Percentiles rank a stretch among this genome's conserved stretches.
Evolutionary conservation across 441 rosid species (phyloP).

Genomic region (Arabidopsis hybrid): DNA sequence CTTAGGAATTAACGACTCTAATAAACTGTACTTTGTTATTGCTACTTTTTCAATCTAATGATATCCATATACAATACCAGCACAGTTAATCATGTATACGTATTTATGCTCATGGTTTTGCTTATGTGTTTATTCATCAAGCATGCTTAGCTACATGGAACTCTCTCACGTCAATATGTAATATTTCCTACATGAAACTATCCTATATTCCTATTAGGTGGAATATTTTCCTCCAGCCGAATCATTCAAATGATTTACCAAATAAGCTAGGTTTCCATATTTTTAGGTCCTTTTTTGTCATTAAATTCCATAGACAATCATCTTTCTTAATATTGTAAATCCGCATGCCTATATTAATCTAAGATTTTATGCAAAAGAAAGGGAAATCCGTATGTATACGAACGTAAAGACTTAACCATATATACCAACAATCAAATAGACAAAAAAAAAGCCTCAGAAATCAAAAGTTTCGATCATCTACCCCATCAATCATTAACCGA

Average conservation of each 20-base stretch:
- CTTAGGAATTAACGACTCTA: no score
- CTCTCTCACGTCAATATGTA: not conserved
- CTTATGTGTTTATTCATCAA: conserved; percentile 2
- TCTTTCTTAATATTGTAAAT: not conserved
- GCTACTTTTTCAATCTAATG: not conserved
- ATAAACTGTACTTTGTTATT: no score
- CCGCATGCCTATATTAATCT: not conserved
- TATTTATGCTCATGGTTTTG: not conserved
- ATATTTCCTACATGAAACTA: no score
- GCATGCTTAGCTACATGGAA: conserved; percentile 12
- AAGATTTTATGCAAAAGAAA: not conserved
- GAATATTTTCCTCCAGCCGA: no score
- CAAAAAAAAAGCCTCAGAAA: not conserved
- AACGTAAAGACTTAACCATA: conserved; percentile 1
- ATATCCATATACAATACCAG: no score
- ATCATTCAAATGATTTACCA: no score
- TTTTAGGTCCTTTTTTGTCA: no score
- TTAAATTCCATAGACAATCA: no score
- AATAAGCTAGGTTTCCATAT: no score
- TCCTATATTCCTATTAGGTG: no score
- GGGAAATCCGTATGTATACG: not conserved
- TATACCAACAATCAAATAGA: conserved; percentile 3
- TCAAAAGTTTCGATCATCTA: not conserved
- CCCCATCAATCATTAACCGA: not conserved
- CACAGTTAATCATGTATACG: no score